Evolutionary conservation across 352 stramenopile species (phyloP), one percentile per base, ranked within the genome.

Genomic region (Pythium grandisporangium): DNA sequence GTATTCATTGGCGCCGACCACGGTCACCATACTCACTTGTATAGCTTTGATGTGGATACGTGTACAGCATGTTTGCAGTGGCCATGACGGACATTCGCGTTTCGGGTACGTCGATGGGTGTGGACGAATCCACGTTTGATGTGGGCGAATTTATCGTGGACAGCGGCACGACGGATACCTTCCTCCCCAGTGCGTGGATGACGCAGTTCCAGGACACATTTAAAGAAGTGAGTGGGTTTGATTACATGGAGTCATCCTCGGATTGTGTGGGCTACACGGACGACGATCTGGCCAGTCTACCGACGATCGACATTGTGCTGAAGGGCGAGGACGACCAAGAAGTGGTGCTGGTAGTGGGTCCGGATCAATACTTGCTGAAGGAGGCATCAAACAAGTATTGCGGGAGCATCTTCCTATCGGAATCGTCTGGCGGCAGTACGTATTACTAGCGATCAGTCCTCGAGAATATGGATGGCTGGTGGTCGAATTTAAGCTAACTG

Each of bases 151-250:
- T 76, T 38, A 87, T 93, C 37, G 70, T 93, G 11, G 80, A 93
- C 50, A 93, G 80, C 45, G 80, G 80, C 35, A 91, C 80, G 10
- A 91, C 80, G 2, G 76, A 89, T 48, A 90, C 80, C 38, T 90
- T 87, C 55, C 50, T 93, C 12, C 73, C 77, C 4, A 66, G 45
- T 24, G 56, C 49, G 3, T 44, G 87, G 45, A 70, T 70, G 25
- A 54, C 45, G 4, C 49, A 74, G 32, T 91, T 93, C 53, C 46
- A 70, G 25, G 36, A 63, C 11, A 40, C 55, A 4, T 92, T 92
- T 44, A 61, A 83, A 30, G 55, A 66, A 37, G 49, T 65, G 12
- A 53, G 61, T 0, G 70, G 73, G 0, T 42, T 71, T 6, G 63
- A 66, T n/a, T 85, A 85, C 30, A 48, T 74, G 29, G 46, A 59